phyloP scores from a whole-genome alignment of 2,329 filamentous ascomycete species.

The Hypoxylon sp. region DNA sequence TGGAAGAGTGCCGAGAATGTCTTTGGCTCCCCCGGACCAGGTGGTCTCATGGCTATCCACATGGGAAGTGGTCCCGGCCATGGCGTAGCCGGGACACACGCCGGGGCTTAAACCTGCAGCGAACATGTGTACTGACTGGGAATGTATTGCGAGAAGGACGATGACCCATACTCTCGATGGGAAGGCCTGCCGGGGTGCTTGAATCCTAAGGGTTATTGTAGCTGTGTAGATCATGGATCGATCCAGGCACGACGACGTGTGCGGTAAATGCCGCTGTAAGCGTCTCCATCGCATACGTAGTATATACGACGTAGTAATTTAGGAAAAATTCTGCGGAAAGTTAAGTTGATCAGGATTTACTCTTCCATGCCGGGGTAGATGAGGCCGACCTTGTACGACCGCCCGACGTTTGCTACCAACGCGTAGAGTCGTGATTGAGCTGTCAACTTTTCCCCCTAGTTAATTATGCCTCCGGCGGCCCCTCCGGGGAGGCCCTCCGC shows the following conservation, averaged over 20 bases:
- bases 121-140: slow-evolving; percentile 39
- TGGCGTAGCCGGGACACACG: slow-evolving; percentile 40
- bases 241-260: slow-evolving; percentile 38
- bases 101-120: slow-evolving; percentile 44
- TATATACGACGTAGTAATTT: neutral
- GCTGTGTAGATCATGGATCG: slow-evolving; percentile 43
- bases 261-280: slow-evolving; percentile 43
- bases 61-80: slow-evolving; percentile 33
- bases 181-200: slow-evolving; percentile 38
- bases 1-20: slow-evolving; percentile 18
- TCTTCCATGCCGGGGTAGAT: too few species aligned
- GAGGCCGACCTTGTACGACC: too few species aligned
- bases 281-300: slow-evolving; percentile 35
- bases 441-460: too few species aligned
- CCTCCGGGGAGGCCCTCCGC: too few species aligned
- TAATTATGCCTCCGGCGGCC: too few species aligned
- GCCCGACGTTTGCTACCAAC: too few species aligned
- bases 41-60: slow-evolving; percentile 26
- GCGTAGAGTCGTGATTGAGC: too few species aligned
- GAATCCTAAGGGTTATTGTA: slow-evolving; percentile 32
- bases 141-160: slow-evolving; percentile 42
- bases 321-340: too few species aligned
- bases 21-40: slow-evolving; percentile 44
- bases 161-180: slow-evolving; percentile 45
- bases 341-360: too few species aligned